Evolutionary conservation across 176 grass and related monocot species (phyloP).

Genomic region (Otatea glauca): DNA sequence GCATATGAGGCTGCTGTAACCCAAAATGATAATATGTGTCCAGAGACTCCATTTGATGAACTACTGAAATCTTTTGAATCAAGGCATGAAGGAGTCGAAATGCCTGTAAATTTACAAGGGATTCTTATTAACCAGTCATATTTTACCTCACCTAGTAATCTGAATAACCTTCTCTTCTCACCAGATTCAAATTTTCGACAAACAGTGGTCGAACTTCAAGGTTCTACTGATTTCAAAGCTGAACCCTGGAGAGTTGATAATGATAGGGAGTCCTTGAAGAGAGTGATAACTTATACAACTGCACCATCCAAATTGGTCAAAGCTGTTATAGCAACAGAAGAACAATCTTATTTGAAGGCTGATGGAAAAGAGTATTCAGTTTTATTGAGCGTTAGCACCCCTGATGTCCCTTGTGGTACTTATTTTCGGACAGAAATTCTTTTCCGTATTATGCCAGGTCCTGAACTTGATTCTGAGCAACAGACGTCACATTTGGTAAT

Average conservation of each 20-base stretch:
- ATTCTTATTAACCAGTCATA: constrained; percentile 80
- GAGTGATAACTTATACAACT: constrained; percentile 73
- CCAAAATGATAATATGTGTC: constrained; percentile 30
- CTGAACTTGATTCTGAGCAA: constrained; percentile 65
- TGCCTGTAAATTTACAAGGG: constrained; percentile 81
- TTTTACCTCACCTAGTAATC: constrained; percentile 56
- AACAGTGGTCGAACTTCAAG: constrained; percentile 64
- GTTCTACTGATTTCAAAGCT: constrained; percentile 68
- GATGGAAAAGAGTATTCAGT: constrained; percentile 76
- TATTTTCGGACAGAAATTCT: constrained; percentile 91
- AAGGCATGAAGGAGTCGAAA: constrained; percentile 62
- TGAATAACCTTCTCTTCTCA: constrained; percentile 85
- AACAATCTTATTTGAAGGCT: constrained; percentile 87
- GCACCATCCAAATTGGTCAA: constrained; percentile 87
- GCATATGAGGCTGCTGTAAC: constrained; percentile 37
- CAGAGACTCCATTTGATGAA: constrained; percentile 60
- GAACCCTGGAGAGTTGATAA: constrained; percentile 73
- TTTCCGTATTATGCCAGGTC: constrained; percentile 77
- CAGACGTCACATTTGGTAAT: constrained; percentile 74
- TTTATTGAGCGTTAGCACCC: constrained; percentile 80
- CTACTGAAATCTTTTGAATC: constrained; percentile 60
- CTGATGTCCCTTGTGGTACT: constrained; percentile 88
- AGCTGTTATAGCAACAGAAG: constrained; percentile 85
- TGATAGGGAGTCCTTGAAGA: constrained; percentile 65
- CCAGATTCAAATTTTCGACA: constrained; percentile 75